Evolutionary conservation across 2,329 filamentous ascomycete species (phyloP), one percentile per base, ranked within the genome.

Genomic region (Neopestalotiopsis sp.): DNA sequence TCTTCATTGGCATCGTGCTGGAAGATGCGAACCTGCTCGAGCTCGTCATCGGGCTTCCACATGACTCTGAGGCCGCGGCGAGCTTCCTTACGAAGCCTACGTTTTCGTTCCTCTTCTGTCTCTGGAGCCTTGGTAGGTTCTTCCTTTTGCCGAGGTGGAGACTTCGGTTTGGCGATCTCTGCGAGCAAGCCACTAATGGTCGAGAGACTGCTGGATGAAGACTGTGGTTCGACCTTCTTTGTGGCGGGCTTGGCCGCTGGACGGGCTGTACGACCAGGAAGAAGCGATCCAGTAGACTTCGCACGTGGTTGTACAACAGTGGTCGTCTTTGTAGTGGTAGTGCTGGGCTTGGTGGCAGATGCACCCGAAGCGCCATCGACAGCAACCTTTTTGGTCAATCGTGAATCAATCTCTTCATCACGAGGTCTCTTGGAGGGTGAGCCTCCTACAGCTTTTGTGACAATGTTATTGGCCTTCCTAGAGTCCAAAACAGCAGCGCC

Each of bases 1-100:
- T 94, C 91, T 76, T 94, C 92, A 1, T 88, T 86, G 1, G 89
- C 89, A 70, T 94, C 91, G 74, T 93, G 92, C 67, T 90, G 89
- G 80, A 95, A 94, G 64, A 90, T 82, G 71, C 88, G 88, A 67
- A 94, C 83, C 73, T 92, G 84, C 1, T 90, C 90, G 38, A 95
- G 84, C 38, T 89, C 87, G 20, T 87, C 82, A 64, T 91, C 92
- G 0, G 89, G 86, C 76, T 91, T 92, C 86, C 92, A 95, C 6
- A 82, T 87, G 5, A 95, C 93, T 13, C 90, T 87, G 28, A 94
- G 82, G 71, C 91, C 89, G 45, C 91, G 87, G 63, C 92, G 87
- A 69, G 89, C 86, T 76, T 94, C 92, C 75, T 94, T 94, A 45
- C 92, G 89, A 4, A 94, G 81, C 12, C 93, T 88, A 74, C 89